These are phyloP conservation scores for Trichoderma aggressivum DNA, from an alignment of 2,329 filamentous ascomycete genomes.

Conservation along the genomic window DNA sequence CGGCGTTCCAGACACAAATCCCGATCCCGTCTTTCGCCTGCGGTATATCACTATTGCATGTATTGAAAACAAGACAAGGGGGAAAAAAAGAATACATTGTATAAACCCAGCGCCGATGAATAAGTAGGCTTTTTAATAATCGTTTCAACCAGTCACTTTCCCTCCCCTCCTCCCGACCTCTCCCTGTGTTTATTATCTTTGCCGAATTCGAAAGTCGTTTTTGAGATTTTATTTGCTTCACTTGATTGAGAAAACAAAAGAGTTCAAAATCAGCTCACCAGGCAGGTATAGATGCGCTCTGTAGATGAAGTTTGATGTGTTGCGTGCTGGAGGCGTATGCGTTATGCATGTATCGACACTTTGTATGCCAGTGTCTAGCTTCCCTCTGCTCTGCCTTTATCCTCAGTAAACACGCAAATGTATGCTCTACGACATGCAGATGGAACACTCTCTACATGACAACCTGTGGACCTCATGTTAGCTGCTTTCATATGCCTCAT, in stretches of 20 bases:
- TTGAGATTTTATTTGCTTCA: background rate
- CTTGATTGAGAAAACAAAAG: background rate
- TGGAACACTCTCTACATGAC: background rate
- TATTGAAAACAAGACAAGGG: background rate
- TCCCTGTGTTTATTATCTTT: background rate
- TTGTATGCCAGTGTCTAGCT: background rate
- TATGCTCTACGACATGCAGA: background rate
- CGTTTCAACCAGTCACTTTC: background rate
- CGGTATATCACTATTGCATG: background rate
- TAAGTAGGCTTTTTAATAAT: background rate
- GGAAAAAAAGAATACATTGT: background rate
- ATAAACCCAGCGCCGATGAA: background rate
- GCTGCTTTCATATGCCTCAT: slow-evolving; percentile 44
- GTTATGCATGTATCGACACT: background rate
- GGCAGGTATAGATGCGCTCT: background rate
- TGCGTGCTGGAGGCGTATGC: background rate
- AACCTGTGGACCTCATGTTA: background rate
- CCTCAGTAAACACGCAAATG: background rate
- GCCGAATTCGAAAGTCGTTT: background rate
- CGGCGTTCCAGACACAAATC: background rate
- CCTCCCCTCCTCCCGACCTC: background rate
- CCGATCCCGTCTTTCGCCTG: background rate
- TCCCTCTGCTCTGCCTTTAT: background rate
- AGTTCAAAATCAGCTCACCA: background rate
- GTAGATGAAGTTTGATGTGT: background rate